Percentiles rank a stretch among this genome's conserved stretches.
Evolutionary conservation across 2,329 filamentous ascomycete species (phyloP).

Genomic region (Lachnellula subtilissima): DNA sequence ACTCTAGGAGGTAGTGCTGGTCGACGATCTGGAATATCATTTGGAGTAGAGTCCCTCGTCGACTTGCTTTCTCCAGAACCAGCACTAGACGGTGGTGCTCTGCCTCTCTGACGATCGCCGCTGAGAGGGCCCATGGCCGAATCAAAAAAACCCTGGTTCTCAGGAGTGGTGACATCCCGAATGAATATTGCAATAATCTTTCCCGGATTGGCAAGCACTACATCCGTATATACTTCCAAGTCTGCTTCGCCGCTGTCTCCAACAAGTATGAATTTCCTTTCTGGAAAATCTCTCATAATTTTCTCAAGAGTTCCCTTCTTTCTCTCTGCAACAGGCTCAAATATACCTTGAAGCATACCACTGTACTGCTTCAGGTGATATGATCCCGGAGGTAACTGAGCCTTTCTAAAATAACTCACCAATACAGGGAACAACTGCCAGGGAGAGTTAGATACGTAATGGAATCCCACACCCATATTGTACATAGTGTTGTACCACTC

Average conservation of each 20-base stretch:
- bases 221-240: conserved; percentile 92
- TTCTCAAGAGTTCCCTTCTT: conserved; percentile 85
- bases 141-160: conserved; percentile 73
- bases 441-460: conserved; percentile 98
- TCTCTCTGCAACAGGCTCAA: conserved; percentile 91
- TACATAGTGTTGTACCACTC: conserved; percentile 84
- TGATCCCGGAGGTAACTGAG: conserved; percentile 78
- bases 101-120: conserved; percentile 18
- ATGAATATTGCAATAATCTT: conserved; percentile 85
- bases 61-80: conserved; percentile 19
- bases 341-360: conserved; percentile 96
- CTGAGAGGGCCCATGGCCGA: conserved; percentile 29
- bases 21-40: conserved; percentile 18
- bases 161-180: conserved; percentile 83
- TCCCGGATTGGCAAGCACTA: conserved; percentile 78
- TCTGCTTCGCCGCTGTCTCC: conserved; percentile 97
- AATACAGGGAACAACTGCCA: conserved; percentile 96
- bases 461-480: conserved; percentile 77
- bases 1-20: conserved; percentile 26
- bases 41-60: conserved; percentile 7
- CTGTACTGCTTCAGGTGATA: conserved; percentile 95
- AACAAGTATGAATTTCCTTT: conserved; percentile 82
- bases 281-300: conserved; percentile 83
- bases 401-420: conserved; percentile 75
- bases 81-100: conserved; percentile 8